phyloP scores from a whole-genome alignment of 768 basidiomycete genomes.

The Lactarius evosmus region DNA sequence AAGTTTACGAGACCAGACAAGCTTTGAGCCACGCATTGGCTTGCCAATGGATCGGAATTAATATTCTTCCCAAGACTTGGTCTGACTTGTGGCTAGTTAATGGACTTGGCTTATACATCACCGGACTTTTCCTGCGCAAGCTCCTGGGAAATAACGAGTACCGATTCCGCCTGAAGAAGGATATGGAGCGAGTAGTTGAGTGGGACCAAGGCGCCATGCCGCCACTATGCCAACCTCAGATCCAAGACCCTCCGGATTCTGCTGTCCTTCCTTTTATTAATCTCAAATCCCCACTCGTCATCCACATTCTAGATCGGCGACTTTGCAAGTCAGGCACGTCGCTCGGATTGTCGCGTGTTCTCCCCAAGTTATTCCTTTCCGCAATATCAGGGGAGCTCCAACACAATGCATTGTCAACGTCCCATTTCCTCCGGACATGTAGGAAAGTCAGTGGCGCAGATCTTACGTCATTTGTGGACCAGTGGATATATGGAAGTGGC shows the following conservation, averaged over 20 bases:
- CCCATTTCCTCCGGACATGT: constrained; percentile 86
- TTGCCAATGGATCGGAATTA: constrained; percentile 95
- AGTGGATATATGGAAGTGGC: constrained; percentile 98
- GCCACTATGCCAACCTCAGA: constrained; percentile 89
- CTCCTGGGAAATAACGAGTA: constrained; percentile 96
- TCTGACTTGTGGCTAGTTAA: constrained; percentile 97
- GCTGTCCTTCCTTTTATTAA: constrained; percentile 84
- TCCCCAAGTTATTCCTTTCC: constrained; percentile 92
- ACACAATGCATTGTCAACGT: constrained; percentile 84
- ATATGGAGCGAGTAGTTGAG: constrained; percentile 89
- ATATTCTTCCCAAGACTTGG: constrained; percentile 90
- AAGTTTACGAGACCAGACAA: constrained; percentile 87
- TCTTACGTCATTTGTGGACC: constrained; percentile 88
- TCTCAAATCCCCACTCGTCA: constrained; percentile 91
- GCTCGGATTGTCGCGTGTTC: constrained; percentile 87
- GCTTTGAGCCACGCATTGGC: constrained; percentile 84
- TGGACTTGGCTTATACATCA: constrained; percentile 87
- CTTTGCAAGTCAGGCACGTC: constrained; percentile 95
- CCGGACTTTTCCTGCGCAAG: constrained; percentile 80
- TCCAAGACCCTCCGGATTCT: constrained; percentile 79
- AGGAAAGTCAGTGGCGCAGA: constrained; percentile 93
- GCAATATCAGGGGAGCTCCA: constrained; percentile 88
- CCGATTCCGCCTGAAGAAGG: constrained; percentile 90
- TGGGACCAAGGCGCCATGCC: constrained; percentile 86
- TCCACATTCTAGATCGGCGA: constrained; percentile 92